Percentiles rank a stretch among this genome's conserved stretches.
Conservation (phyloP, 176 grass and related monocot species). For the Leersia perrieri region DNA sequence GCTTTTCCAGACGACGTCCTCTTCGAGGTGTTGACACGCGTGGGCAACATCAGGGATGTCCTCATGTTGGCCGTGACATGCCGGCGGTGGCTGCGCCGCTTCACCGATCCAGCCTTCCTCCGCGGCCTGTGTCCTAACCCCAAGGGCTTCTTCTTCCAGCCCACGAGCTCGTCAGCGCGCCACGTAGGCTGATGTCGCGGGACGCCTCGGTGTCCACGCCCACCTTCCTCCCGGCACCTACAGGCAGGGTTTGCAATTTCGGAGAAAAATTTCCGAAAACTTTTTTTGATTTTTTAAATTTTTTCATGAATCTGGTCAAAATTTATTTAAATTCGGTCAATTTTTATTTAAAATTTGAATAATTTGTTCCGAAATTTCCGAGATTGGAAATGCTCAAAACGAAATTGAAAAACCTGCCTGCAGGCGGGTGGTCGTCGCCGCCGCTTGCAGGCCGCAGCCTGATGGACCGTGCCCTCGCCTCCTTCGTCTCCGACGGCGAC, state of each 20-base stretch:
- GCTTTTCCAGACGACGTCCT: not conserved
- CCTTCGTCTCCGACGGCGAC: not conserved
- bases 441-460: no score
- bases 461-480: not conserved
- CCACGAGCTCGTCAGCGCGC: not conserved
- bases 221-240: slow-evolving; percentile 4
- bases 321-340: no score
- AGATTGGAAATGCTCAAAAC: no score
- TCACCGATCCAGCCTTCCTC: not conserved
- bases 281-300: no score
- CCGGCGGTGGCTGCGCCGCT: not conserved
- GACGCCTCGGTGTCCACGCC: not conserved
- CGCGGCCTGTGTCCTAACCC: not conserved
- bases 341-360: no score
- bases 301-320: no score
- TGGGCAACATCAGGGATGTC: not conserved
- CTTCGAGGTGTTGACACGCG: not conserved
- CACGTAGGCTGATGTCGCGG: not conserved
- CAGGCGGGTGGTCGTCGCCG: no score
- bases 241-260: no score
- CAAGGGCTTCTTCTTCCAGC: not conserved
- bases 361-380: no score
- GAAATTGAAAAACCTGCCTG: no score
- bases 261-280: no score
- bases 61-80: not conserved